Conservation (phyloP, 2,329 filamentous ascomycete genomes). For the Colletotrichum endophyticum region DNA sequence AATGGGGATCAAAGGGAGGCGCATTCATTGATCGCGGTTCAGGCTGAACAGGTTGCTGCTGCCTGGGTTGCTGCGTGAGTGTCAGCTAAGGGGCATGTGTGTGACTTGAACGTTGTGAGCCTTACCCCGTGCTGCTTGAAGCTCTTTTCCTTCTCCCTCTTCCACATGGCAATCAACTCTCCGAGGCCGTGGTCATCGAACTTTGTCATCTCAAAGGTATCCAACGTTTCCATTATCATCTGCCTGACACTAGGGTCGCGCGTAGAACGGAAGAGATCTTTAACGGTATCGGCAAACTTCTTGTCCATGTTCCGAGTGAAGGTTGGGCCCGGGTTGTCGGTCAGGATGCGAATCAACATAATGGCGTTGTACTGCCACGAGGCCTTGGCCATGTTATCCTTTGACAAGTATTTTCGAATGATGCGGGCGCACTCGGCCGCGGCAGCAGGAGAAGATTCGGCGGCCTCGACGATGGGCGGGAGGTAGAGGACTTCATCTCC, state of each 20-base stretch:
- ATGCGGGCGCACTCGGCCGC: constrained; percentile 80
- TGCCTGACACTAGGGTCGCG: constrained; percentile 80
- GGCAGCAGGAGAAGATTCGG: constrained; percentile 88
- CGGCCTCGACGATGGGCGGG: constrained; percentile 90
- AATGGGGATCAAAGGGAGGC: constrained; percentile 46
- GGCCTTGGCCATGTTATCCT: constrained; percentile 68
- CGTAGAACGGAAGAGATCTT: constrained; percentile 74
- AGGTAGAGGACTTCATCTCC: constrained; percentile 92
- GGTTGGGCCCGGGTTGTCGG: constrained; percentile 86
- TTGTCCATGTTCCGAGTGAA: constrained; percentile 92
- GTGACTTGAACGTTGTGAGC: constrained; percentile 12
- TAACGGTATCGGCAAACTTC: constrained; percentile 79
- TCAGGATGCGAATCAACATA: constrained; percentile 91
- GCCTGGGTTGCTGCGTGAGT: neutral
- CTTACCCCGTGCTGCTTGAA: constrained; percentile 57
- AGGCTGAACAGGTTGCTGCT: constrained; percentile 17
- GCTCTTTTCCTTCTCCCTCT: constrained; percentile 77
- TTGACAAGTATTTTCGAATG: constrained; percentile 82
- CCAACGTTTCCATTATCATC: constrained; percentile 85
- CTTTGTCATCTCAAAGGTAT: constrained; percentile 76
- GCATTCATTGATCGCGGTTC: constrained; percentile 46
- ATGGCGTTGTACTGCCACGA: constrained; percentile 93
- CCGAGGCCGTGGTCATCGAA: constrained; percentile 75
- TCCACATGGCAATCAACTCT: constrained; percentile 84
- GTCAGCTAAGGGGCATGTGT: constrained; percentile 12